Percentiles rank a stretch among this genome's conserved stretches.
These are phyloP conservation scores for Purpureocillium lavendulum DNA, from an alignment of 2,329 filamentous ascomycete species.

Conservation along the genomic window DNA sequence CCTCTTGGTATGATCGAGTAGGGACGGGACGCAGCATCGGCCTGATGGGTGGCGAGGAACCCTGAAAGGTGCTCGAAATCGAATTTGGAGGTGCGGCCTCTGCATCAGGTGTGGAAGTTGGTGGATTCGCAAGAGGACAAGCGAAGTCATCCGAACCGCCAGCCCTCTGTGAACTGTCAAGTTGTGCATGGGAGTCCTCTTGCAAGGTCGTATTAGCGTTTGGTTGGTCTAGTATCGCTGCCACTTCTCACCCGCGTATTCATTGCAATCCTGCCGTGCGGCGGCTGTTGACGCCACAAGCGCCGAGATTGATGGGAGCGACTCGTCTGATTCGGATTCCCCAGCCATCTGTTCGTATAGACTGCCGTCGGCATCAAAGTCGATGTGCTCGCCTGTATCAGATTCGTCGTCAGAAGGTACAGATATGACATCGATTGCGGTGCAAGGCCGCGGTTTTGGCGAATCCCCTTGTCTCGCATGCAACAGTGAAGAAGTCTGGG, in stretches of 20 bases:
- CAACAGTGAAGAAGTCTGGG: background rate
- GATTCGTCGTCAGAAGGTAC: slow-evolving; percentile 1
- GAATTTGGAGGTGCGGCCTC: background rate
- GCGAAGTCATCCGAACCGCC: no score
- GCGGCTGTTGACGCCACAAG: background rate
- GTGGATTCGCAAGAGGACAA: no score
- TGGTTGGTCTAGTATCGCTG: no score
- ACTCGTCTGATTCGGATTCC: background rate
- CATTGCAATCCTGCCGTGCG: no score
- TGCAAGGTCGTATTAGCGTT: no score
- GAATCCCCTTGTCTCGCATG: background rate
- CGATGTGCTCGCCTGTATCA: background rate
- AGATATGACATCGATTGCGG: slow-evolving; percentile 1
- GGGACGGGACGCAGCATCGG: background rate
- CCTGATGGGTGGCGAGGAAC: background rate
- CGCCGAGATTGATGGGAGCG: slow-evolving; percentile 2
- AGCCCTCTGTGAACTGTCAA: no score
- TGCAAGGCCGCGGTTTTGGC: background rate
- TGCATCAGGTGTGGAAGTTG: background rate
- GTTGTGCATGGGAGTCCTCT: no score
- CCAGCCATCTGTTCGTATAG: background rate
- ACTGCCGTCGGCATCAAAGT: background rate
- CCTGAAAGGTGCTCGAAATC: background rate
- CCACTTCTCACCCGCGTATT: no score
- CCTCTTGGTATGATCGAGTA: no score